A percentile compares a stretch with the other conserved stretches of the same genome.
Conservation (phyloP, 345 rosid genomes). For the Hirschfeldia incana region DNA sequence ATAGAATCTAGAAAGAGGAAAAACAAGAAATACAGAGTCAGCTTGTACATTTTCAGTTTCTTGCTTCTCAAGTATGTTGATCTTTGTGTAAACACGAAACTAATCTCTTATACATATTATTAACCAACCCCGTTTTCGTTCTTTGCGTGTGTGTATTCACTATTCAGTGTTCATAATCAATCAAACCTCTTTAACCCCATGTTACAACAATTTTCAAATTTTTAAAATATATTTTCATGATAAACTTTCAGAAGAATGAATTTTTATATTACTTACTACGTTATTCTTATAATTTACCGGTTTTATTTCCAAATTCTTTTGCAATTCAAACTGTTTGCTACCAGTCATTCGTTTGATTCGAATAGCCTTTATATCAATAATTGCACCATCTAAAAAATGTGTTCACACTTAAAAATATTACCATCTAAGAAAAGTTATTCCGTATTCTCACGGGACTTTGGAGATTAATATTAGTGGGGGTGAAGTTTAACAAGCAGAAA, state of each 20-base stretch:
- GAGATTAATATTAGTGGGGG: background rate
- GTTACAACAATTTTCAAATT: background rate
- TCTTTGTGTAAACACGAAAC: constrained; percentile 21
- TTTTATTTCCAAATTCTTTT: background rate
- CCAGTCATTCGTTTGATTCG: background rate
- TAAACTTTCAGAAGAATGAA: background rate
- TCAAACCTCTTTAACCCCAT: background rate
- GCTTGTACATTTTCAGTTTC: constrained; percentile 29
- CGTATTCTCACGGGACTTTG: background rate
- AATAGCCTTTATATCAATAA: background rate
- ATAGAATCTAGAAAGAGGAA: background rate
- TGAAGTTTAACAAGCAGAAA: background rate
- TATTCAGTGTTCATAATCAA: background rate
- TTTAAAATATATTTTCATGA: background rate
- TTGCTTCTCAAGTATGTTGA: constrained; percentile 25
- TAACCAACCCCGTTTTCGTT: background rate
- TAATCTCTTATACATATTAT: constrained; percentile 2
- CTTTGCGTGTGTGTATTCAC: background rate
- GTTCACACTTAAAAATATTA: background rate
- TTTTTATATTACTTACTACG: background rate
- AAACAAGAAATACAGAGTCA: background rate
- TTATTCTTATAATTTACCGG: background rate
- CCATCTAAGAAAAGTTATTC: background rate
- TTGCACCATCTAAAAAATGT: background rate
- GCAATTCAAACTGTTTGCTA: background rate